Base-by-base conservation (phyloP, 768 basidiomycete species). In the Hygrophorus pudorinus region DNA sequence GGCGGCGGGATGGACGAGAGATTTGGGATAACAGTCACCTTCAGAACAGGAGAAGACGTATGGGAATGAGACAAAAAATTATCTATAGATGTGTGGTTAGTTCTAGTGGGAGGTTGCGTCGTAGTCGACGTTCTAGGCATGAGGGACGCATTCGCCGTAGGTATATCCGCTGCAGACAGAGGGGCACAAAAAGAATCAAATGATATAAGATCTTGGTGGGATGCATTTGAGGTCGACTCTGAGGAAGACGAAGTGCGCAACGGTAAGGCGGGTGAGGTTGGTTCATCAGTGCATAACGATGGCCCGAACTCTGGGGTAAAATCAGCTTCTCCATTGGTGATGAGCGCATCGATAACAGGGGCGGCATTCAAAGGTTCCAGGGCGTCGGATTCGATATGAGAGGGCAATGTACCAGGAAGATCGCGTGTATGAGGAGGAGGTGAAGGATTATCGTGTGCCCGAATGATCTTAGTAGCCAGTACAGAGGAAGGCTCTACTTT, bases 381-480 rank as follows among this genome's bases (percentile, higher is more conserved):
- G n/a, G n/a, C n/a, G n/a, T n/a, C n/a, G n/a, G 4, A 16, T 30
- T 34, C 21, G 31, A 32, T 12, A 3, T 8, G 7, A 13, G 12
- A 31, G 7, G 28, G 13, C 30, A 17, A 7, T 11, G 8, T 9
- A 17, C 33, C n/a, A 7, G 12, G 17, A 20, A 13, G 13, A 13
- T 34, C 30, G 30, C n/a, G 11, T 12, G 33, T 2, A 30, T n/a
- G 16, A 21, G 76, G 76, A 4, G 76, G 76, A 13, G 85, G 84
- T 13, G 85, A 87, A 13, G 85, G 85, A 53, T 88, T 88, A 53
- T 77, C 78, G 46, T 76, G 73, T 41, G 85, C 85, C 40, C 76
- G 71, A 36, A 81, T 70, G 37, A 88, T 75, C 60, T 63, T 77
- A 49, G 65, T 74, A 27, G 80, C 85, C 39, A 88, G 64, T 4